Evolutionary conservation across 106 monocot genomes (phyloP).

Genomic region (Dendrobium officinale): DNA sequence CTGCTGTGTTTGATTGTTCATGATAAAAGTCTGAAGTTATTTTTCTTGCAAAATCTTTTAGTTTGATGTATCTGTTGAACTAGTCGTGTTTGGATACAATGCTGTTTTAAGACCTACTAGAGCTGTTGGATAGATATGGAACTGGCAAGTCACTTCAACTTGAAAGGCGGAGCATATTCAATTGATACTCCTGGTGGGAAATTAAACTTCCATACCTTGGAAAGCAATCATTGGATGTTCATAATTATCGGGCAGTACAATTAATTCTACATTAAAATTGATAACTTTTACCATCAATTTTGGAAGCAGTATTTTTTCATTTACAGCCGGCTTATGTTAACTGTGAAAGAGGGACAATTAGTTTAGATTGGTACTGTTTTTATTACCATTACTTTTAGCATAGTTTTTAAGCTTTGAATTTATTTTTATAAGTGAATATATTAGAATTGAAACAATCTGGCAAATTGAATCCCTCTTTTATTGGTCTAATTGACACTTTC

Average conservation of each 20-base stretch:
- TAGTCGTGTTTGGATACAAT: not conserved
- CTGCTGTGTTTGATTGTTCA: not conserved
- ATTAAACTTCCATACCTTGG: not conserved
- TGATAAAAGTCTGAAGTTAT: not conserved
- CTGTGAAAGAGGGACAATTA: not conserved
- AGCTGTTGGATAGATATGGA: too few relatives aligned
- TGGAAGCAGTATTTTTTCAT: not conserved
- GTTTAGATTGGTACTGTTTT: not conserved
- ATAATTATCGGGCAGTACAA: not conserved
- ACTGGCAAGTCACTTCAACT: not conserved
- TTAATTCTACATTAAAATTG: not conserved
- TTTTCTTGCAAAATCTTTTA: not conserved
- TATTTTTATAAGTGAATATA: not conserved
- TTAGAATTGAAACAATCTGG: not conserved
- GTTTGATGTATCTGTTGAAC: not conserved
- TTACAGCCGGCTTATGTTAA: not conserved
- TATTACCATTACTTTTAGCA: not conserved
- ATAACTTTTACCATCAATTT: not conserved
- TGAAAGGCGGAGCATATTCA: not conserved
- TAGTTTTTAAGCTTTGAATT: not conserved
- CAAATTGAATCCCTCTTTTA: not conserved
- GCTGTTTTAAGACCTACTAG: not conserved
- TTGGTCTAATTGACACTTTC: not conserved
- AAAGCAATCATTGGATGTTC: not conserved
- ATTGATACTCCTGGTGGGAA: not conserved